A percentile compares a stretch with the other conserved stretches of the same genome.
phyloP scores from a whole-genome alignment of 345 rosid species.

The Acer saccharum region DNA sequence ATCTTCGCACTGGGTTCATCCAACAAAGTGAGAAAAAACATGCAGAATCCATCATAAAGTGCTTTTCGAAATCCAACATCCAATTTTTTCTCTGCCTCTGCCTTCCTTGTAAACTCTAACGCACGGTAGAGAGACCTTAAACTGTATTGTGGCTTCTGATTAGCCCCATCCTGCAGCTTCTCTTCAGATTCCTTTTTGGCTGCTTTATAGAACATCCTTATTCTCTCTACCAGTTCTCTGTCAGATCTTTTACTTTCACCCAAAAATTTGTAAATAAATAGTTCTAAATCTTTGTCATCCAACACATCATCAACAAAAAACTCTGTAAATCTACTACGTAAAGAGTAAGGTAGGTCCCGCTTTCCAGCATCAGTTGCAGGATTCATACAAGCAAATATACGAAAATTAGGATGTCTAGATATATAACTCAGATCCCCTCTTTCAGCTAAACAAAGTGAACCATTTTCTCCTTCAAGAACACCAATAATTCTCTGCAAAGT shows the following conservation, averaged over 20 bases:
- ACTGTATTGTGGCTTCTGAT: constrained; percentile 97
- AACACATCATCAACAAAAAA: constrained; percentile 82
- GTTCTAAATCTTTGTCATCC: constrained; percentile 70
- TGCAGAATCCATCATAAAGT: constrained; percentile 80
- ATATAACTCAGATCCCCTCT: constrained; percentile 79
- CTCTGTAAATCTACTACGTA: constrained; percentile 87
- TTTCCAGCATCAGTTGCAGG: constrained; percentile 99
- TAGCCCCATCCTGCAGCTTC: constrained; percentile 96
- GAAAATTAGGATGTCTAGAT: constrained; percentile 73
- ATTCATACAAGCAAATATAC: constrained; percentile 95
- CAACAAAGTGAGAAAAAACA: constrained; percentile 89
- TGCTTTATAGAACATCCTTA: constrained; percentile 70
- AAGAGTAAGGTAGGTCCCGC: constrained; percentile 75
- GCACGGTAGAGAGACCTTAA: constrained; percentile 93
- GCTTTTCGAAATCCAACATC: constrained; percentile 57
- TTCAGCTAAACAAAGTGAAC: constrained; percentile 94
- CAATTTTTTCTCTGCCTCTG: constrained; percentile 60
- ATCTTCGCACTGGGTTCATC: constrained; percentile 77
- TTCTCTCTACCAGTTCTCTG: constrained; percentile 52
- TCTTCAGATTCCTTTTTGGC: constrained; percentile 81
- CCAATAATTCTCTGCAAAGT: constrained; percentile 85
- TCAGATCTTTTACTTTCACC: constrained; percentile 51
- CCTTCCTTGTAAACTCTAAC: constrained; percentile 74
- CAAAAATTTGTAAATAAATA: constrained; percentile 69
- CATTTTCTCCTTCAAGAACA: constrained; percentile 89